A percentile compares a stretch with the other conserved stretches of the same genome.
Evolutionary conservation across 2,329 filamentous ascomycete species (phyloP).

Genomic region (Zymoseptoria ardabiliae): DNA sequence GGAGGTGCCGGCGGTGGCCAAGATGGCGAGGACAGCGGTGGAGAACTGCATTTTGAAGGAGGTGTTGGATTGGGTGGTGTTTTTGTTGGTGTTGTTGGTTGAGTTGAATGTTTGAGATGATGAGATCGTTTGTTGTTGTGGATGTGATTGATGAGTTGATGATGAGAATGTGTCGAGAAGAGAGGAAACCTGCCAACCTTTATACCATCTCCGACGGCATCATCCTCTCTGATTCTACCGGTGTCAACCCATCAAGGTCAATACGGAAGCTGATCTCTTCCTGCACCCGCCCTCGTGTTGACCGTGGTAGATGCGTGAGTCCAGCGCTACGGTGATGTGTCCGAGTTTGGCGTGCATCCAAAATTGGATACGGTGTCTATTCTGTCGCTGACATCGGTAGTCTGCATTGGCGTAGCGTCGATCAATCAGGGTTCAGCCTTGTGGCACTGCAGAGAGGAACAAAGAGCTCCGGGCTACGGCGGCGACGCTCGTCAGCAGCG

Average conservation of each 20-base stretch:
- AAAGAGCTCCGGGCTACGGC: not conserved
- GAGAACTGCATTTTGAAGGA: conserved; percentile 17
- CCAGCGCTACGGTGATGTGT: not conserved
- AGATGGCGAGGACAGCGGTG: conserved; percentile 9
- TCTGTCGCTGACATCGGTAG: not conserved
- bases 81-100: conserved; percentile 1
- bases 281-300: not conserved
- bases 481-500: not conserved
- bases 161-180: not conserved
- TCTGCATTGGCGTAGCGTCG: not conserved
- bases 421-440: not conserved
- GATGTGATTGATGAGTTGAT: not conserved
- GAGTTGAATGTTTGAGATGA: not conserved
- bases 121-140: not conserved
- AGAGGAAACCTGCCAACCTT: not conserved
- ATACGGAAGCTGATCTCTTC: not conserved
- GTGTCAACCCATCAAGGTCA: not conserved
- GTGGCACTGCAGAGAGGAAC: not conserved
- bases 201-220: not conserved
- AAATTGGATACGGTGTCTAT: not conserved
- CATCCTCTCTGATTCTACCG: not conserved
- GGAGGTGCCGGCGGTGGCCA: conserved; percentile 11
- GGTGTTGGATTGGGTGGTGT: conserved; percentile 1
- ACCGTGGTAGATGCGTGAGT: not conserved
- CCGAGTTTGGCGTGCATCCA: not conserved